phyloP scores from a whole-genome alignment of 208 protist species.

The Leishmania amazonensis region DNA sequence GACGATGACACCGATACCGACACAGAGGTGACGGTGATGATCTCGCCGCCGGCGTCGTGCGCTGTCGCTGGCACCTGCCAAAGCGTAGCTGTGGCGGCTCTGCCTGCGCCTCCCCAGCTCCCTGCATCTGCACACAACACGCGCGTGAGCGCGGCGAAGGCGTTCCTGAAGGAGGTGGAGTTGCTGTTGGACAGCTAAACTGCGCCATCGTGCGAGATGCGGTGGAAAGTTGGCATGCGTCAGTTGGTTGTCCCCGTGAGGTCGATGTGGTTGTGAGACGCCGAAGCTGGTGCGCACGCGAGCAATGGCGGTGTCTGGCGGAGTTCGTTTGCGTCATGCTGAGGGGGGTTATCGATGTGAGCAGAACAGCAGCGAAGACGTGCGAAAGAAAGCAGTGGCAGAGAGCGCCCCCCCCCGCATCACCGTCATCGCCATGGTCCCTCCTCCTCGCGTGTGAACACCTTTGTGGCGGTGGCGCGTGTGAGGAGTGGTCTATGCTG shows the following conservation, averaged over 20 bases:
- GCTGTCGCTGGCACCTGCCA: neutral
- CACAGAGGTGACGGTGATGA: constrained; percentile 3
- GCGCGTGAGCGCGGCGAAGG: constrained; percentile 25
- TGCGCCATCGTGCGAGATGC: neutral
- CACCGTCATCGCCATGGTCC: neutral
- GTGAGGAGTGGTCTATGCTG: neutral
- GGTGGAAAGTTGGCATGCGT: neutral
- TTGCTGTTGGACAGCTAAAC: constrained; percentile 14
- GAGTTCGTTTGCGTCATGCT: neutral
- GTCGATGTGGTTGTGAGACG: neutral
- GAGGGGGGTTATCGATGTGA: neutral
- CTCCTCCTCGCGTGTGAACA: neutral
- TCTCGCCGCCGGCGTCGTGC: neutral
- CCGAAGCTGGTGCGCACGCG: neutral
- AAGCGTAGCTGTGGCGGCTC: neutral
- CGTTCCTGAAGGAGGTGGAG: constrained; percentile 28
- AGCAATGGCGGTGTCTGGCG: neutral
- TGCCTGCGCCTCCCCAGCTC: neutral
- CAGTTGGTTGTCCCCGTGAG: neutral
- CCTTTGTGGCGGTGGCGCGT: neutral
- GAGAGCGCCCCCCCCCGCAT: neutral
- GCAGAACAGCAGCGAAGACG: neutral
- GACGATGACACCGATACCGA: neutral
- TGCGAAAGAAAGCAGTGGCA: neutral
- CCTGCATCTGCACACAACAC: constrained; percentile 2